Percentiles rank a stretch among this genome's conserved stretches.
Evolutionary conservation across 1,139 yeast species (phyloP).

Genomic region (Diutina catenulata): DNA sequence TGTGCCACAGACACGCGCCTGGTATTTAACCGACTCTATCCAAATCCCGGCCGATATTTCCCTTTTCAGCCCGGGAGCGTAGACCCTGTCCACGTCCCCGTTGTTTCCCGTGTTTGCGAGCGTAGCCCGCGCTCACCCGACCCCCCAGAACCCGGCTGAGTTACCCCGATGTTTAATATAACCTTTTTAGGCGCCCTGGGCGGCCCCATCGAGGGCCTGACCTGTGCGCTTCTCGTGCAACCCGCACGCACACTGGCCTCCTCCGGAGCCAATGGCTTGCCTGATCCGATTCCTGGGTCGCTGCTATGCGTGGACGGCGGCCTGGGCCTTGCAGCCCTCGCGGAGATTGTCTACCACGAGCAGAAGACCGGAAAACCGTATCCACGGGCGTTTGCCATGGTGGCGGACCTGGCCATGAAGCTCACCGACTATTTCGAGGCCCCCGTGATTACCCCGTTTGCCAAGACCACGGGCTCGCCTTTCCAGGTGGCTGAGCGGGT

Average conservation of each 20-base stretch:
- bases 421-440: constrained; percentile 14
- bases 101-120: no score
- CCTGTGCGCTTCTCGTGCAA: constrained; percentile 57
- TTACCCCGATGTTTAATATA: constrained; percentile 24
- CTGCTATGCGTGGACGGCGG: constrained; percentile 68
- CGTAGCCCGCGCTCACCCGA: no score
- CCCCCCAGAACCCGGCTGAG: not conserved
- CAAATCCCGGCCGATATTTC: no score
- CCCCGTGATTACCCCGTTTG: constrained; percentile 10
- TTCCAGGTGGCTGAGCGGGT: constrained; percentile 17
- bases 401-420: constrained; percentile 17
- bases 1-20: no score
- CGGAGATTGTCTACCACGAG: constrained; percentile 34
- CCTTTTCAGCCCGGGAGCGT: no score
- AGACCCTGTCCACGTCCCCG: no score
- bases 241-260: constrained; percentile 31
- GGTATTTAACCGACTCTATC: no score
- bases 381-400: constrained; percentile 6
- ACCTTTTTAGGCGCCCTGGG: constrained; percentile 68
- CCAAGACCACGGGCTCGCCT: constrained; percentile 9
- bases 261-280: no score
- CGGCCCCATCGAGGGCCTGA: constrained; percentile 61
- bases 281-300: constrained; percentile 14
- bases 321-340: constrained; percentile 47
- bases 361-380: not conserved